Evolutionary conservation across 139 green algal species (phyloP).

Genomic region (Picochlorum sp.): DNA sequence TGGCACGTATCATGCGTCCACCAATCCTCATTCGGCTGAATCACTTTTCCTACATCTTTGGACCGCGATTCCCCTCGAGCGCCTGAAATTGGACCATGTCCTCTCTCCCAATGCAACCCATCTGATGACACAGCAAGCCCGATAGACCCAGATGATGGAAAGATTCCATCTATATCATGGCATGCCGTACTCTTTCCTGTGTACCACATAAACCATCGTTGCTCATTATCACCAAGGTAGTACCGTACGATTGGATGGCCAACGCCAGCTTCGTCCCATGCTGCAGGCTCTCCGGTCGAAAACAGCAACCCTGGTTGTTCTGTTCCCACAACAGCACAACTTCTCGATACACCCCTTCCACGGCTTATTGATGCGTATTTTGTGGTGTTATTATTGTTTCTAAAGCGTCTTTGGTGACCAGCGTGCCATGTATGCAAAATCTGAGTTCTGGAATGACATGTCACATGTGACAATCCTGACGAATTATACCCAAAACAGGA

Average conservation of each 20-base stretch:
- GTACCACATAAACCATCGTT: slow-evolving; percentile 90
- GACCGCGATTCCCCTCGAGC: slow-evolving; percentile 24
- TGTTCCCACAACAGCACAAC: no score
- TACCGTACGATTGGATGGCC: slow-evolving; percentile 69
- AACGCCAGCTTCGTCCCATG: slow-evolving; percentile 63
- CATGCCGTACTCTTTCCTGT: slow-evolving; percentile 28
- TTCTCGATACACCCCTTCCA: no score
- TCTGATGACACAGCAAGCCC: slow-evolving; percentile 59
- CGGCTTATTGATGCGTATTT: no score
- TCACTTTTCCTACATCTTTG: slow-evolving; percentile 52
- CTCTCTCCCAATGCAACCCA: slow-evolving; percentile 60
- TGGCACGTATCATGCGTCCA: slow-evolving; percentile 87
- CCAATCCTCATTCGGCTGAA: slow-evolving; percentile 61
- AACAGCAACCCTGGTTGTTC: slow-evolving; percentile 38
- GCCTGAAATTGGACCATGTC: slow-evolving; percentile 36
- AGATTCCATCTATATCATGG: slow-evolving; percentile 36
- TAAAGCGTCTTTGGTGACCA: no score
- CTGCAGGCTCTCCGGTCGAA: slow-evolving; percentile 39
- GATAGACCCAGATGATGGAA: slow-evolving; percentile 45
- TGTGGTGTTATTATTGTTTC: no score
- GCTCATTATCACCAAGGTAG: slow-evolving; percentile 69
- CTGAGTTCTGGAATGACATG: no score
- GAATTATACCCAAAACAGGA: no score
- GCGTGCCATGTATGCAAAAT: no score
- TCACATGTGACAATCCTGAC: no score